Conservation (phyloP, 805 yeast genomes). For the Cyberlindnera mrakii region DNA sequence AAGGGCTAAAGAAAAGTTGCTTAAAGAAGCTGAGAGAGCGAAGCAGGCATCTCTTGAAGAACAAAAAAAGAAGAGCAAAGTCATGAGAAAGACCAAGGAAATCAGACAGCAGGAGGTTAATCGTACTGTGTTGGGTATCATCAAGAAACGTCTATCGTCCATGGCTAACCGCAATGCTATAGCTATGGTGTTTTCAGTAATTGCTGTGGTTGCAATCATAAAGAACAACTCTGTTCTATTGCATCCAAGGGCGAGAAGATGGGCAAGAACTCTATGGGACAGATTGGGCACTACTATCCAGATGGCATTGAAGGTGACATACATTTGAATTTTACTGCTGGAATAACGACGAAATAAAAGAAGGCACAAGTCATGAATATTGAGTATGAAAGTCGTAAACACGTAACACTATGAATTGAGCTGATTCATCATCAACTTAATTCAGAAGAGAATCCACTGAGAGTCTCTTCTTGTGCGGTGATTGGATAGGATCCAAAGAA, state of each 20-base stretch:
- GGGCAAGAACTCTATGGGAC: conserved; percentile 8
- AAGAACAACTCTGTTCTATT: conserved; percentile 8
- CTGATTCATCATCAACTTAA: too few species aligned
- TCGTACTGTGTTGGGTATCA: conserved; percentile 8
- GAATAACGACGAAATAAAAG: background rate
- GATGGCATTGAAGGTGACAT: conserved; percentile 25
- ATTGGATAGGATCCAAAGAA: background rate
- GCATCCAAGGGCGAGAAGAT: conserved; percentile 10
- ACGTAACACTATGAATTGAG: too few species aligned
- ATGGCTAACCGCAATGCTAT: conserved; percentile 6
- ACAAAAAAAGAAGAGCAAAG: conserved; percentile 1
- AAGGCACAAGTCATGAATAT: too few species aligned
- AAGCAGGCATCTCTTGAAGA: conserved; percentile 6
- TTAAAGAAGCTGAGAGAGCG: conserved; percentile 8
- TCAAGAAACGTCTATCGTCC: conserved; percentile 11
- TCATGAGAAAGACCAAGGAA: background rate
- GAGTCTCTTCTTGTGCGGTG: conserved; percentile 4
- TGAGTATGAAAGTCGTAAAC: too few species aligned
- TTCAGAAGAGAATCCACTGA: conserved; percentile 13
- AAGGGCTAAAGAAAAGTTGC: conserved; percentile 5
- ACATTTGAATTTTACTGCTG: conserved; percentile 10
- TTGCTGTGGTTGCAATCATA: conserved; percentile 11
- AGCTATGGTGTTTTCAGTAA: conserved; percentile 9
- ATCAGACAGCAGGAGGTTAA: background rate
- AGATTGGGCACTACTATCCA: conserved; percentile 11